Evolutionary conservation across 1,139 yeast species (phyloP).

Genomic region (Taphrina communis): DNA sequence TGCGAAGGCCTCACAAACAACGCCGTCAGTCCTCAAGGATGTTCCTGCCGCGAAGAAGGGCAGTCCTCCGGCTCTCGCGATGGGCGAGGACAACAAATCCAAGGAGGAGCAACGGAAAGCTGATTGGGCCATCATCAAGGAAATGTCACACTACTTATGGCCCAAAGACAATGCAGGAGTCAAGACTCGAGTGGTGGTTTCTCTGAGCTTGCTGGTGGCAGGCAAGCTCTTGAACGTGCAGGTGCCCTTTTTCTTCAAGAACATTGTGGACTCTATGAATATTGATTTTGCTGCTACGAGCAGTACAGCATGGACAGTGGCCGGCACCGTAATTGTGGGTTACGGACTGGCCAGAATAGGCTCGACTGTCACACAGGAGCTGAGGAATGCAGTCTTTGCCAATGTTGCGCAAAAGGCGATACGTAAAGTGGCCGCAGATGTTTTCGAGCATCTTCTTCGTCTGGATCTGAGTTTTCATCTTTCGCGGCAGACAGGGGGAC

Average conservation of each 20-base stretch:
- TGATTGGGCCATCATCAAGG: slow-evolving; percentile 43
- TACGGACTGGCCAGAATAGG: slow-evolving; percentile 94
- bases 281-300: slow-evolving; percentile 76
- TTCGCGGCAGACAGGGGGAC: slow-evolving; percentile 91
- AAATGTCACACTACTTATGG: slow-evolving; percentile 71
- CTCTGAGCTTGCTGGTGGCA: slow-evolving; percentile 71
- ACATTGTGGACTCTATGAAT: slow-evolving; percentile 89
- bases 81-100: slow-evolving; percentile 21
- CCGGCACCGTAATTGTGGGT: slow-evolving; percentile 78
- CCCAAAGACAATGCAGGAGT: slow-evolving; percentile 75
- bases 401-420: slow-evolving; percentile 95
- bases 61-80: slow-evolving; percentile 5
- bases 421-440: slow-evolving; percentile 83
- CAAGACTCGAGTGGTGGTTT: slow-evolving; percentile 74
- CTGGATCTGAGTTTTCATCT: slow-evolving; percentile 90
- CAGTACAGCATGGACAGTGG: slow-evolving; percentile 63
- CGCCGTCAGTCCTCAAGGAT: background rate
- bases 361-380: slow-evolving; percentile 89
- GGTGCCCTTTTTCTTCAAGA: slow-evolving; percentile 92
- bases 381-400: slow-evolving; percentile 93
- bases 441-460: slow-evolving; percentile 79
- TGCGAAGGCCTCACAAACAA: background rate
- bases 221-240: slow-evolving; percentile 85
- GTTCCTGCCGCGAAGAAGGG: background rate
- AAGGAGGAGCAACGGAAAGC: slow-evolving; percentile 37